phyloP scores from a whole-genome alignment of 2,329 filamentous ascomycete genomes.

The Cytospora chrysosperma region DNA sequence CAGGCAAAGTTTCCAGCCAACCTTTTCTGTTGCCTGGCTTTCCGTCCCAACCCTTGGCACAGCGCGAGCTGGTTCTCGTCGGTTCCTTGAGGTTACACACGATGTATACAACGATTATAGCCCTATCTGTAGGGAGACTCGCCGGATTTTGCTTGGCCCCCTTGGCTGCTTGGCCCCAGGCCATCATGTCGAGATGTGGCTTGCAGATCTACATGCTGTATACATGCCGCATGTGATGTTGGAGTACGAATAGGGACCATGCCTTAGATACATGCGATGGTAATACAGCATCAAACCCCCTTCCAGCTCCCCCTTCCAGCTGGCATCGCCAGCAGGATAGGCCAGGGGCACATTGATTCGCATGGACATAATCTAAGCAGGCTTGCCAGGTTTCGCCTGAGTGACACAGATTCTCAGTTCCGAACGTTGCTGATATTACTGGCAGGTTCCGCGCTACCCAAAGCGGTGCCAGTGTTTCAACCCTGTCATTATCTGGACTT shows the following conservation, averaged over 20 bases:
- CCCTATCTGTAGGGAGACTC: constrained; percentile 1
- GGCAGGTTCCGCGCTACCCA: constrained; percentile 4
- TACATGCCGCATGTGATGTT: constrained; percentile 7
- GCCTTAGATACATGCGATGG: constrained; percentile 3
- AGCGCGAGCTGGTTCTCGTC: neutral
- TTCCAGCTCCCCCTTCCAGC: constrained; percentile 16
- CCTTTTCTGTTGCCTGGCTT: neutral
- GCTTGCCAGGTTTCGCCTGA: neutral
- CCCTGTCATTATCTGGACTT: neutral
- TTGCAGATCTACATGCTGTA: constrained; percentile 19
- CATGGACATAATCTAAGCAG: neutral
- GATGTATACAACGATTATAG: constrained; percentile 28
- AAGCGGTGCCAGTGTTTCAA: neutral
- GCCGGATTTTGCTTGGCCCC: constrained; percentile 12
- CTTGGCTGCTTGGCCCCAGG: constrained; percentile 3
- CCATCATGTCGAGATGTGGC: constrained; percentile 16
- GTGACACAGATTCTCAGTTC: constrained; percentile 6
- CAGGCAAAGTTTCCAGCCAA: neutral
- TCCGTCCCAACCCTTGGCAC: neutral
- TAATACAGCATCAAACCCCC: constrained; percentile 6
- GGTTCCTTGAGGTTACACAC: constrained; percentile 31
- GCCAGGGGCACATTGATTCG: constrained; percentile 1
- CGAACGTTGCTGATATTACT: neutral
- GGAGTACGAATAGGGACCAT: constrained; percentile 16
- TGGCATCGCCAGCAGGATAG: constrained; percentile 16